Evolutionary conservation across 495 filamentous ascomycete genomes (phyloP).

Genomic region (Penicillium flavigenum): DNA sequence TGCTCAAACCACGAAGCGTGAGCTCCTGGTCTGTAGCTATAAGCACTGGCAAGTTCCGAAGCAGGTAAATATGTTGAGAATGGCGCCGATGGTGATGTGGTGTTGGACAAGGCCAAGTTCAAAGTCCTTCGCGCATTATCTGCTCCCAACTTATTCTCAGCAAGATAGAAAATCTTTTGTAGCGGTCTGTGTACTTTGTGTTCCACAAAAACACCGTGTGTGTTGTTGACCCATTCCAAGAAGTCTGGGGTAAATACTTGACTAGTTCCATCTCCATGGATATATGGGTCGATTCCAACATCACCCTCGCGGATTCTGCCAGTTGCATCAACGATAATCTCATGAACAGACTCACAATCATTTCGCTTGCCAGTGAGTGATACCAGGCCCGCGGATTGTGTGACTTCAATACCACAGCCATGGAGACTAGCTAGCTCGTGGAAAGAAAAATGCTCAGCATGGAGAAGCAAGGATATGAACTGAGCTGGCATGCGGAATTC

Average conservation of each 20-base stretch:
- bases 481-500: slow-evolving; percentile 37
- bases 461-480: slow-evolving; percentile 29
- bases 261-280: slow-evolving; percentile 5
- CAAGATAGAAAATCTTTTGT: slow-evolving; percentile 34
- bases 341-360: slow-evolving; percentile 40
- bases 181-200: slow-evolving; percentile 15
- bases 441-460: slow-evolving; percentile 41
- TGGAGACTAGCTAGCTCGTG: slow-evolving; percentile 44
- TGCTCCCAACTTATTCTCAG: slow-evolving; percentile 34
- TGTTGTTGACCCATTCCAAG: slow-evolving; percentile 36
- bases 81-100: slow-evolving; percentile 19
- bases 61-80: slow-evolving; percentile 43
- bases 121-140: slow-evolving; percentile 39
- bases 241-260: slow-evolving; percentile 26
- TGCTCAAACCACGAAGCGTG: slow-evolving; percentile 34
- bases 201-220: slow-evolving; percentile 33
- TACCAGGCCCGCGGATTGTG: slow-evolving; percentile 34
- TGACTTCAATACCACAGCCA: slow-evolving; percentile 44
- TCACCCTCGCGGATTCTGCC: slow-evolving; percentile 35
- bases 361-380: slow-evolving; percentile 41
- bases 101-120: slow-evolving; percentile 32
- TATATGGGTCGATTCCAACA: slow-evolving; percentile 23
- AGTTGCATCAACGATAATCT: slow-evolving; percentile 42
- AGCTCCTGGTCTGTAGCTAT: slow-evolving; percentile 22
- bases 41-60: slow-evolving; percentile 24